Evolutionary conservation across 352 stramenopile species (phyloP).

Genomic region (Globisporangium paroecandrum): DNA sequence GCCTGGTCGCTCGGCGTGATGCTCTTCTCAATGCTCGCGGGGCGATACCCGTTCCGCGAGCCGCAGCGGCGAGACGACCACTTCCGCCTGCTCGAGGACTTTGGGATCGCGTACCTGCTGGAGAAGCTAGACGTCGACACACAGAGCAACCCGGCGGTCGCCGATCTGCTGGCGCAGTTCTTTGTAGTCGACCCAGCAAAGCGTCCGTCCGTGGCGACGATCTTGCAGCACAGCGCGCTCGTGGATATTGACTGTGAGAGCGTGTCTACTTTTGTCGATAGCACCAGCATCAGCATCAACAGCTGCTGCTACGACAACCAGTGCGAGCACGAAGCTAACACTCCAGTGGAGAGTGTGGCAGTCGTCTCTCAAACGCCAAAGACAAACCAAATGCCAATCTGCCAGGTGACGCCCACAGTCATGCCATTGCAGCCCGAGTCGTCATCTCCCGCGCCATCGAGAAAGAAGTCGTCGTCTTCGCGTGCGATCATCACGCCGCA

Average conservation of each 20-base stretch:
- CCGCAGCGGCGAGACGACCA: constrained; percentile 49
- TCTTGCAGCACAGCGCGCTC: constrained; percentile 40
- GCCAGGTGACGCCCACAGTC: neutral
- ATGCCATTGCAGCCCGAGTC: neutral
- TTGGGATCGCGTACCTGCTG: constrained; percentile 64
- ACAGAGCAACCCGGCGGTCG: constrained; percentile 29
- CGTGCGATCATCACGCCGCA: constrained; percentile 4
- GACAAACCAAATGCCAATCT: neutral
- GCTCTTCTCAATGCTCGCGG: constrained; percentile 67
- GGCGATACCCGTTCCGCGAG: constrained; percentile 61
- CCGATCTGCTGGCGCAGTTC: constrained; percentile 53
- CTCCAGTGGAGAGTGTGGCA: neutral
- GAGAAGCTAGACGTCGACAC: constrained; percentile 63
- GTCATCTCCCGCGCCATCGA: neutral
- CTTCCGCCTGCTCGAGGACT: constrained; percentile 51
- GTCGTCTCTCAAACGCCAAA: neutral
- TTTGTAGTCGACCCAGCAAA: constrained; percentile 46
- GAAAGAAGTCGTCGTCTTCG: neutral
- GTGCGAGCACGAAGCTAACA: neutral
- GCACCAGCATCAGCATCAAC: neutral
- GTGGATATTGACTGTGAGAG: constrained; percentile 6
- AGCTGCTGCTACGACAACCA: neutral
- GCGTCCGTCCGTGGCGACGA: constrained; percentile 35
- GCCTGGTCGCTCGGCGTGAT: constrained; percentile 84
- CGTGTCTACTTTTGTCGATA: neutral